Percentiles rank a stretch among this genome's conserved stretches.
Evolutionary conservation across 2,329 filamentous ascomycete genomes (phyloP).

Genomic region (Fusarium falciforme): DNA sequence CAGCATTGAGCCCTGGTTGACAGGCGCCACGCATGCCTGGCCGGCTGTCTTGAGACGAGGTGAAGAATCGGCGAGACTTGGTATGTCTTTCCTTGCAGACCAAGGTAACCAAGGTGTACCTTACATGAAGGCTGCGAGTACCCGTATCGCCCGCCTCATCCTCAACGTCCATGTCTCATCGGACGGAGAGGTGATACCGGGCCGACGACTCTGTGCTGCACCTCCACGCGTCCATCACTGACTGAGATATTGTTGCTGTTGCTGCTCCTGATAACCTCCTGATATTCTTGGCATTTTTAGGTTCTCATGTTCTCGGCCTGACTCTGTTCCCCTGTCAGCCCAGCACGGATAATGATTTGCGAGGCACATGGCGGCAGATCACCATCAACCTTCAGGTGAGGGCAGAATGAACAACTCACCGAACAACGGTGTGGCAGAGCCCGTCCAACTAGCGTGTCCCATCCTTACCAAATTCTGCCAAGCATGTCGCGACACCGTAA

Average conservation of each 20-base stretch:
- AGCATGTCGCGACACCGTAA: neutral
- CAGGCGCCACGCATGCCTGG: conserved; percentile 3
- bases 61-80: neutral
- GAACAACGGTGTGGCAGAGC: conserved; percentile 22
- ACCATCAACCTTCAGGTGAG: conserved; percentile 34
- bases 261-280: neutral
- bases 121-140: conserved; percentile 2
- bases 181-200: neutral
- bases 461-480: conserved; percentile 10
- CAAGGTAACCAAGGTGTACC: conserved; percentile 1
- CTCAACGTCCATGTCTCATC: neutral
- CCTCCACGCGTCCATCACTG: conserved; percentile 6
- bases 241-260: neutral
- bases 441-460: conserved; percentile 7
- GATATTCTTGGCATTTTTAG: conserved; percentile 17
- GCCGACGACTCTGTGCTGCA: conserved; percentile 9
- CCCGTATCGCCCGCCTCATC: neutral
- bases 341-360: conserved; percentile 19
- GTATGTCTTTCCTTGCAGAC: neutral
- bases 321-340: conserved; percentile 12
- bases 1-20: neutral
- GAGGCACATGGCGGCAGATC: conserved; percentile 31
- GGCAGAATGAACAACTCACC: conserved; percentile 22
- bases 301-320: conserved; percentile 2
- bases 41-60: neutral